A percentile compares a stretch with the other conserved stretches of the same genome.
Evolutionary conservation across 208 protist genomes (phyloP).

Genomic region (Acanthamoeba polyphaga): DNA sequence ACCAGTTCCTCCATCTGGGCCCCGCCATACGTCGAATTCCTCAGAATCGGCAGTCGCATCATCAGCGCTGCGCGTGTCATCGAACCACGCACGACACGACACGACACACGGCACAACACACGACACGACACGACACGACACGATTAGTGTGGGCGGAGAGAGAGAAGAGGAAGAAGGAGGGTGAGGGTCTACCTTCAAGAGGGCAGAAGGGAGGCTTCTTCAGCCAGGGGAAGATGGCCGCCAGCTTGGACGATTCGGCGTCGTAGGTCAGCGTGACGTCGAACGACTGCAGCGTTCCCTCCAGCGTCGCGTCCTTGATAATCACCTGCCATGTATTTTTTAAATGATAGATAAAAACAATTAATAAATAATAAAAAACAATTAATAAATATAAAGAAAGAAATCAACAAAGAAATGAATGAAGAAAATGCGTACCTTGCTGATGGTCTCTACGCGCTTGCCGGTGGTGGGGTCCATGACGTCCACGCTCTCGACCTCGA

Average conservation of each 20-base stretch:
- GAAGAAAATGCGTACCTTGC: background rate
- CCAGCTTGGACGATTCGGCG: constrained; percentile 4
- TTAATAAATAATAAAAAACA: too few relatives aligned
- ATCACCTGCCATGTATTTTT: background rate
- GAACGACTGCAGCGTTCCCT: constrained; percentile 18
- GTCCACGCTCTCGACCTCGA: constrained; percentile 58
- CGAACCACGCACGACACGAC: background rate
- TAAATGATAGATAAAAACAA: background rate
- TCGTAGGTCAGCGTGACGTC: constrained; percentile 49
- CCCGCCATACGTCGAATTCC: constrained; percentile 5
- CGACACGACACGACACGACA: too few relatives aligned
- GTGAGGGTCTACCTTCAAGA: constrained; percentile 19
- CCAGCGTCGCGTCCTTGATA: constrained; percentile 39
- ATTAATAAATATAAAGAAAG: too few relatives aligned
- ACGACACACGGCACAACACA: background rate
- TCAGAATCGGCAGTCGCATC: constrained; percentile 38
- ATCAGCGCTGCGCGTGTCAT: background rate
- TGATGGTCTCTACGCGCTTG: background rate
- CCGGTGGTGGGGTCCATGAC: constrained; percentile 66
- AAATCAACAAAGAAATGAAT: too few relatives aligned
- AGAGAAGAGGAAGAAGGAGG: background rate
- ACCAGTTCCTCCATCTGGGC: constrained; percentile 46
- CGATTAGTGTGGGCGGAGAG: too few relatives aligned
- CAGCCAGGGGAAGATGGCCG: constrained; percentile 27
- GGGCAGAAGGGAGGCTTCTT: constrained; percentile 73